Base-by-base conservation (phyloP, 192 early-diverging fungal genomes). In the Podila epicladia region DNA sequence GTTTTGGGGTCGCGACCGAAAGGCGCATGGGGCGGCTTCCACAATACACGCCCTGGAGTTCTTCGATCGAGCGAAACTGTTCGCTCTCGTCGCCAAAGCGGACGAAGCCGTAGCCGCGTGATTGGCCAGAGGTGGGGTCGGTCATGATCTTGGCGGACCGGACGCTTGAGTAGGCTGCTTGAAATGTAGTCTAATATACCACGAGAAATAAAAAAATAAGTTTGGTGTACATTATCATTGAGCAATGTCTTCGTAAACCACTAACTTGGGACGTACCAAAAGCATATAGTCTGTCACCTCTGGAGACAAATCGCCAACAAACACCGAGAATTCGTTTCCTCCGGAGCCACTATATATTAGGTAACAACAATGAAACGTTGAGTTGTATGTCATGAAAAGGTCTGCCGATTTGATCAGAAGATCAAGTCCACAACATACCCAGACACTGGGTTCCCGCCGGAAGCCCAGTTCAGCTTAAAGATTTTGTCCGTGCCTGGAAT, bases 401-500 rank as follows among this genome's bases (percentile, higher is more conserved):
- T 37, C 7, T 11, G 35, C 7, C 35, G 9, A 8, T 37, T 37
- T 37, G 35, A 8, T 37, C 35, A 37, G 35, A 37, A 8, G 35
- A 11, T 11, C 35, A 37, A 1, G 35, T 37, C 35, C 35, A 9
- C 9, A 17, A 45, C 15, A 17, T 22, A 20, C n/a, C 53, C 53
- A 9, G 22, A 24, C 17, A 8, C 53, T 6, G 53, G n/a, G 22
- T 90, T 90, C 71, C 94, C 92, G 22, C 96, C 95, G 5, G 93
- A 89, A 24, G 98, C 96, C 97, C 97, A 97, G 88, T 99, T 99
- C 53, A 99, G 89, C 58, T 93, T 93, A 89, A 98, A 98, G n/a
- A 87, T 66, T 57, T 91, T 87, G 83, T 92, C 89, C 2, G 95
- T 92, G 53, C 89, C 90, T 24, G 98, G 98, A 69, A 98, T 97